Base-by-base conservation (phyloP, 495 filamentous ascomycete species). In the Tuber magnatum region DNA sequence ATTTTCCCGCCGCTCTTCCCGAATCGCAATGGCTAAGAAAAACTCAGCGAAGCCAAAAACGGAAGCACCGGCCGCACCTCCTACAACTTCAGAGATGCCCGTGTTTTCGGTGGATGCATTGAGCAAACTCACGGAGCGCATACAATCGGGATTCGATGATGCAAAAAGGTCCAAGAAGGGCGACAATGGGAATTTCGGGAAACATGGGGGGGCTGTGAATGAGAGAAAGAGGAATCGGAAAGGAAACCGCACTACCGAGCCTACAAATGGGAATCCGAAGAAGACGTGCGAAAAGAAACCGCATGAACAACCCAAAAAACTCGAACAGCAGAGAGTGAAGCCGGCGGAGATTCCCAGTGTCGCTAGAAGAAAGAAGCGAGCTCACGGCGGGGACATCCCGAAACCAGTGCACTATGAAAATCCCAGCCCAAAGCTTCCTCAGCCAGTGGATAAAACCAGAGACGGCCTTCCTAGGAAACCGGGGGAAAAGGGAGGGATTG, bases 361-460 rank as follows among this genome's bases (percentile, higher is more conserved):
- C 71, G 85, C 85, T 76, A 84, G 86, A 82, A 83, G 85, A 81
- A 83, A 85, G 83, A 85, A 89, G 74, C 86, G 88, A 80, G 84
- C 86, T 76, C 87, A 85, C 75, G 82, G 83, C 48, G 82, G 82
- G 41, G 79, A 80, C 61, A 75, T 84, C 72, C 80, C 84, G 35
- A 74, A 82, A 76, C 46, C 73, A 20, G 65, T 70, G 75, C 79
- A 72, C 24, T 8, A 22, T 43, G 65, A 41, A 69, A 35, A 35
- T 40, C 39, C 71, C 16, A 65, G 68, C 56, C 48, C 76, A n/a
- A 78, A 70, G 12, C 70, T n/a, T 70, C 18, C 32, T 10, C 71
- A 24, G 5, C 20, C 65, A 6, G 61, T 42, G 38, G n/a, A n/a
- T 43, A 75, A 18, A n/a, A 40, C 41, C 12, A 71, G 51, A 69